These are phyloP conservation scores for Neurospora tetraspora DNA, from an alignment of 495 filamentous ascomycete genomes.

Conservation along the genomic window DNA sequence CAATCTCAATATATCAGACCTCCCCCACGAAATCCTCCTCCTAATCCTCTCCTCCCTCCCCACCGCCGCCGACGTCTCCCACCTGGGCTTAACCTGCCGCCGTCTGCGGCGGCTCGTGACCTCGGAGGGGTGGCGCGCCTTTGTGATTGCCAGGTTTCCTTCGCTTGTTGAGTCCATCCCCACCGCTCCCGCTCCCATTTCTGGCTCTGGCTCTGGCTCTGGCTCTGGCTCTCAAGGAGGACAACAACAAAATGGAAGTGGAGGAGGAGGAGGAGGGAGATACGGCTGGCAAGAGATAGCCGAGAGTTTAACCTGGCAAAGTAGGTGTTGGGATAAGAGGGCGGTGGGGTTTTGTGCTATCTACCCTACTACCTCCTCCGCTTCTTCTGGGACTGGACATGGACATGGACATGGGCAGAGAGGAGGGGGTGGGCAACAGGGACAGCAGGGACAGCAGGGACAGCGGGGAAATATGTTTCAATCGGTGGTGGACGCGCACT, in stretches of 20 bases:
- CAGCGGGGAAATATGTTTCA: constrained; percentile 14
- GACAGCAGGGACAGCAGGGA: constrained; percentile 4
- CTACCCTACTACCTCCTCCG: neutral
- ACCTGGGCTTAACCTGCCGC: constrained; percentile 22
- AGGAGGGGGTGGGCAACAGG: neutral
- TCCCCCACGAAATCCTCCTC: constrained; percentile 32
- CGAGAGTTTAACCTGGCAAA: constrained; percentile 29
- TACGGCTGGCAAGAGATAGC: constrained; percentile 28
- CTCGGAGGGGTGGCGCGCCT: constrained; percentile 32
- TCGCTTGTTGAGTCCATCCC: constrained; percentile 16
- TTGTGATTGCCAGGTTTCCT: constrained; percentile 29
- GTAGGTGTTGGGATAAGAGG: constrained; percentile 34
- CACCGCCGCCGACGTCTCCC: constrained; percentile 26
- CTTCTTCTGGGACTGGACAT: neutral
- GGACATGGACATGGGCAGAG: neutral
- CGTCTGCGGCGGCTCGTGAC: constrained; percentile 19
- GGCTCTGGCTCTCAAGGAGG: neutral
- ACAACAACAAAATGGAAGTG: neutral
- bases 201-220: neutral
- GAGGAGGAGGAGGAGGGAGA: neutral
- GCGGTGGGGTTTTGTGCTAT: constrained; percentile 20
- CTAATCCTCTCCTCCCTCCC: constrained; percentile 28
- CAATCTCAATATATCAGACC: constrained; percentile 2
- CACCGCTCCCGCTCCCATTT: neutral
- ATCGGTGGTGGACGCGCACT: constrained; percentile 30